phyloP scores from a whole-genome alignment of 495 filamentous ascomycete species.

The Daldinia vernicosa region DNA sequence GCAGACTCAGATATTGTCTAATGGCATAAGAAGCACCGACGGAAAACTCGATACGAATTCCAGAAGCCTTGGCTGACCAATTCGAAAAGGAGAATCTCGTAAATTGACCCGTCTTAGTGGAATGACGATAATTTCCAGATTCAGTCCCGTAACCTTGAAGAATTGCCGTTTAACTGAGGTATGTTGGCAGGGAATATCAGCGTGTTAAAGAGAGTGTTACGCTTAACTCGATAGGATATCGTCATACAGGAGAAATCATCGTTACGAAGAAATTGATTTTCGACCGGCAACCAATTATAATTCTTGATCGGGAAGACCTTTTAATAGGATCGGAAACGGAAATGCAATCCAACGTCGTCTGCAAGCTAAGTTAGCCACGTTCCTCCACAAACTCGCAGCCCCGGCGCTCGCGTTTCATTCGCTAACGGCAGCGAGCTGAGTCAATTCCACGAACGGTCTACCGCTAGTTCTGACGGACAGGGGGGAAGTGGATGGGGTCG shows the following conservation, averaged over 20 bases:
- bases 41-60: not conserved
- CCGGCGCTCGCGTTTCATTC: conserved; percentile 16
- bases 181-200: not conserved
- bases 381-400: conserved; percentile 12
- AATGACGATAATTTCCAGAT: not conserved
- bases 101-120: not conserved
- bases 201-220: not conserved
- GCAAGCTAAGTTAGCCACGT: conserved; percentile 12
- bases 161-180: not conserved
- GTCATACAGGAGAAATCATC: not conserved
- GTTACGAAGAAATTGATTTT: not conserved
- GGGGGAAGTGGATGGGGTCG: not conserved
- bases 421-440: not conserved
- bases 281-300: conserved; percentile 17
- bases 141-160: not conserved
- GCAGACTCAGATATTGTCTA: not conserved
- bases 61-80: not conserved
- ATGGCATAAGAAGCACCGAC: not conserved
- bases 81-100: not conserved
- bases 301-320: not conserved
- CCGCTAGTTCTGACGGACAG: not conserved
- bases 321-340: not conserved
- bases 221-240: not conserved
- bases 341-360: conserved; percentile 3
- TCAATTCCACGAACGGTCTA: conserved; percentile 4